A percentile compares a stretch with the other conserved stretches of the same genome.
Conservation (phyloP, 2,329 filamentous ascomycete species). For the Plectosphaerella sp. region DNA sequence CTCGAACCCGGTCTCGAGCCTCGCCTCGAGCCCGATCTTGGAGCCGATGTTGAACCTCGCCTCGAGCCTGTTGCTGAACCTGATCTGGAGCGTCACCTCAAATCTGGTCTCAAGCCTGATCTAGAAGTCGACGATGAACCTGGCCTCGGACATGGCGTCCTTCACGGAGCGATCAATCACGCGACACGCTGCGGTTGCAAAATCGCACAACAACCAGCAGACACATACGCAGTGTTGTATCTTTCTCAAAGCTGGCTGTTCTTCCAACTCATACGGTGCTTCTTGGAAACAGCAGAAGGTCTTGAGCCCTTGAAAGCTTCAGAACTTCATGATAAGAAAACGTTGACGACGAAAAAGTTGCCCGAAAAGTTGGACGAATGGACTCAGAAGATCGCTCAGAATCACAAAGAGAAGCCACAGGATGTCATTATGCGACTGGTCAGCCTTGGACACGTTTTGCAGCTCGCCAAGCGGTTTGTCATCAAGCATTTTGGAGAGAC, state of each 20-base stretch:
- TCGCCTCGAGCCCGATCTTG: no score
- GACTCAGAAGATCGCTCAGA: background rate
- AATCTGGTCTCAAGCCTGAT: no score
- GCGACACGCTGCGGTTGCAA: no score
- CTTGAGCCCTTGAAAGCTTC: background rate
- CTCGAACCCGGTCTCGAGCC: no score
- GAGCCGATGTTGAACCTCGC: no score
- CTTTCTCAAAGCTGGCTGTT: background rate
- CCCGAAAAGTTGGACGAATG: background rate
- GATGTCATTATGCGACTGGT: background rate
- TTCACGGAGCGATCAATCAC: no score
- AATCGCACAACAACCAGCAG: no score
- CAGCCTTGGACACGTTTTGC: background rate
- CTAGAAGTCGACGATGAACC: no score
- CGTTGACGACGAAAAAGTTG: background rate
- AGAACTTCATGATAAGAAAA: background rate
- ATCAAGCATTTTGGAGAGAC: no score
- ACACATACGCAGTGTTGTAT: background rate
- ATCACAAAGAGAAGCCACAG: background rate
- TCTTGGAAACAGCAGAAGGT: background rate
- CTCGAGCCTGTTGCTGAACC: no score
- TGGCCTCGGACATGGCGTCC: no score
- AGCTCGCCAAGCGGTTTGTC: background rate
- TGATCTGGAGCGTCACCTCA: no score
- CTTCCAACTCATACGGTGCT: background rate